These are phyloP conservation scores for Sistotremastrum suecicum DNA, from an alignment of 768 basidiomycete species.

Conservation along the genomic window DNA sequence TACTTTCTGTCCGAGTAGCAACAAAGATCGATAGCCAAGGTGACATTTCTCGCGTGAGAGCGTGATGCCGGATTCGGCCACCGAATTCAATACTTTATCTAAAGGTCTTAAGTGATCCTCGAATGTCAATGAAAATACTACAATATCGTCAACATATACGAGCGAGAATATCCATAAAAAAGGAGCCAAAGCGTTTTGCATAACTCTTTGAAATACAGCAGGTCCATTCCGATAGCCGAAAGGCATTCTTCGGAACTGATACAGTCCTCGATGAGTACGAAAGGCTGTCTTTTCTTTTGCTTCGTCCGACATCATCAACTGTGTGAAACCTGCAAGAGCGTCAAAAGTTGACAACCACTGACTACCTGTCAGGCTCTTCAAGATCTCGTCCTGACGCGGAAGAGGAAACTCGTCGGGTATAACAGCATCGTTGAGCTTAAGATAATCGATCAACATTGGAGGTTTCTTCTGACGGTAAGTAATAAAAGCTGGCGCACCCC, in stretches of 20 bases:
- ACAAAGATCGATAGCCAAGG: slow-evolving; percentile 18
- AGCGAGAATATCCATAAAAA: slow-evolving; percentile 25
- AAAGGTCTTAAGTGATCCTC: slow-evolving; percentile 17
- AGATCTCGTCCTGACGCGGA: slow-evolving; percentile 14
- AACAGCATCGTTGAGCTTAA: slow-evolving; percentile 14
- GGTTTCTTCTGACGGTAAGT: slow-evolving; percentile 25
- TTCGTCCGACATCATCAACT: slow-evolving; percentile 11
- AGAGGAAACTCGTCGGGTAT: slow-evolving; percentile 18
- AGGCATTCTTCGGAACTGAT: not conserved
- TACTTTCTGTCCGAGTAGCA: slow-evolving; percentile 26
- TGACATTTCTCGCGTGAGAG: slow-evolving; percentile 22
- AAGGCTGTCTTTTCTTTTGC: slow-evolving; percentile 8
- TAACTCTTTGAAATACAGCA: slow-evolving; percentile 25
- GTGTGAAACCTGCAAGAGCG: slow-evolving; percentile 14
- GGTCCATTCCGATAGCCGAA: slow-evolving; percentile 16
- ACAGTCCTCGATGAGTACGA: slow-evolving; percentile 1
- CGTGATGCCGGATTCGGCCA: slow-evolving; percentile 16
- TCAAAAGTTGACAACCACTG: slow-evolving; percentile 10
- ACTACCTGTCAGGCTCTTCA: slow-evolving; percentile 9
- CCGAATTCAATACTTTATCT: slow-evolving; percentile 11
- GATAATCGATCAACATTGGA: slow-evolving; percentile 21
- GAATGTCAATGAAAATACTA: slow-evolving; percentile 17
- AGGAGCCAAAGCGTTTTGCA: slow-evolving; percentile 22
- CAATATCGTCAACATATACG: slow-evolving; percentile 31
- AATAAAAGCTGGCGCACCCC: slow-evolving; percentile 19